phyloP scores from a whole-genome alignment of 371 early-diverging fungal genomes.

The Rhizopus microsporus region DNA sequence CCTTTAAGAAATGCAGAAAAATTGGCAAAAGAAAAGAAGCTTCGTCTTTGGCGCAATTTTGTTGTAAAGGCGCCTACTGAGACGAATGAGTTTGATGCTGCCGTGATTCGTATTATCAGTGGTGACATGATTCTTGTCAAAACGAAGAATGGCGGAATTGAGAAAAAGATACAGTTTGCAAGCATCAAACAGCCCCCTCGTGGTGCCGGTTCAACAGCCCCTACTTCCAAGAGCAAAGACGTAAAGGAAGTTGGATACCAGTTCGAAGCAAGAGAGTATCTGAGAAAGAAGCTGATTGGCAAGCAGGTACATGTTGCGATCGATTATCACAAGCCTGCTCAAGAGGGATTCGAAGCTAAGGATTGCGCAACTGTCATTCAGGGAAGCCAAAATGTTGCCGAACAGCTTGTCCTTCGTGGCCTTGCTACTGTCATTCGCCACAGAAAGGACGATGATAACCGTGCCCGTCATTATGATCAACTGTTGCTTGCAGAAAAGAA shows the following conservation, averaged over 20 bases:
- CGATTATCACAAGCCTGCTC: constrained; percentile 89
- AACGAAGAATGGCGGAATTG: constrained; percentile 53
- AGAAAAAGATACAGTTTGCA: constrained; percentile 81
- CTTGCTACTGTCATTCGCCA: constrained; percentile 86
- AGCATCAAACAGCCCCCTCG: constrained; percentile 77
- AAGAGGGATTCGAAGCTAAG: constrained; percentile 84
- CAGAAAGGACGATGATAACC: constrained; percentile 84
- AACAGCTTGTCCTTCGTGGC: constrained; percentile 75
- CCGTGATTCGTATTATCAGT: constrained; percentile 72
- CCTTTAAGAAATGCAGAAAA: constrained; percentile 81
- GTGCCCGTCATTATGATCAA: constrained; percentile 84
- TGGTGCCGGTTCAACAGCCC: constrained; percentile 43
- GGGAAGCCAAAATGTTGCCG: constrained; percentile 74
- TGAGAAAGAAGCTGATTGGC: constrained; percentile 87
- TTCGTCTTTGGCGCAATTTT: constrained; percentile 82
- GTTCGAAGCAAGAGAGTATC: constrained; percentile 84
- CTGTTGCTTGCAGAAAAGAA: constrained; percentile 81
- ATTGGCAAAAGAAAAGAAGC: constrained; percentile 68
- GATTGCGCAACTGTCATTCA: constrained; percentile 85
- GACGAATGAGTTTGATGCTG: constrained; percentile 56
- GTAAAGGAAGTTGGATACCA: constrained; percentile 82
- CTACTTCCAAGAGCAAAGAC: constrained; percentile 67
- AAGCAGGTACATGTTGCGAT: constrained; percentile 78
- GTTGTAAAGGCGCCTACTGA: constrained; percentile 42
- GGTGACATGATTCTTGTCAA: constrained; percentile 83